Conservation (phyloP, 2,329 filamentous ascomycete species). For the Botrytis aclada region DNA sequence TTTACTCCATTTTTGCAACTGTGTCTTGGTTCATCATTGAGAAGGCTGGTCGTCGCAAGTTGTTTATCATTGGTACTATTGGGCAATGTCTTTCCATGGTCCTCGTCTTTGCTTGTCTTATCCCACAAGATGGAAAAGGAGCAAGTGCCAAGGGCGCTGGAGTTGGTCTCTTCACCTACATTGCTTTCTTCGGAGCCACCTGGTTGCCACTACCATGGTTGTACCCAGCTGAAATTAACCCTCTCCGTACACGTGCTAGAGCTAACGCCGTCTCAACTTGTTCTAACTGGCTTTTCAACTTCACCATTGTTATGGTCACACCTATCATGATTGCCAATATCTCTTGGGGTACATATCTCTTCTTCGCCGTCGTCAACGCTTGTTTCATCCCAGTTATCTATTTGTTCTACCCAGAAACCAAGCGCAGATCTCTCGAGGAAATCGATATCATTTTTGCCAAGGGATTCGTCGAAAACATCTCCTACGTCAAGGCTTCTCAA, state of each 20-base stretch:
- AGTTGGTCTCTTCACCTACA: conserved; percentile 60
- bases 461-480: conserved; percentile 56
- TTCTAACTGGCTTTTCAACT: conserved; percentile 53
- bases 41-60: conserved; percentile 63
- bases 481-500: conserved; percentile 56
- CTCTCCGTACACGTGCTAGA: conserved; percentile 57
- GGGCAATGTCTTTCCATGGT: conserved; percentile 66
- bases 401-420: conserved; percentile 49
- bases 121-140: conserved; percentile 33
- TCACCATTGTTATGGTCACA: conserved; percentile 46
- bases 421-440: conserved; percentile 59
- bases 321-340: conserved; percentile 41
- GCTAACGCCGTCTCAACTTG: conserved; percentile 63
- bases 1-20: conserved; percentile 53
- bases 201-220: conserved; percentile 62
- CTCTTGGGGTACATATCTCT: conserved; percentile 40
- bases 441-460: conserved; percentile 67
- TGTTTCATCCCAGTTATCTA: conserved; percentile 42
- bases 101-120: conserved; percentile 45
- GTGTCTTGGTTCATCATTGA: conserved; percentile 52
- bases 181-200: conserved; percentile 57
- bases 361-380: conserved; percentile 41
- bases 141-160: conserved; percentile 40
- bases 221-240: conserved; percentile 60
- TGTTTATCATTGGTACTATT: conserved; percentile 68